Base-by-base conservation (phyloP, 2,329 filamentous ascomycete species). In the Talaromyces sp. region DNA sequence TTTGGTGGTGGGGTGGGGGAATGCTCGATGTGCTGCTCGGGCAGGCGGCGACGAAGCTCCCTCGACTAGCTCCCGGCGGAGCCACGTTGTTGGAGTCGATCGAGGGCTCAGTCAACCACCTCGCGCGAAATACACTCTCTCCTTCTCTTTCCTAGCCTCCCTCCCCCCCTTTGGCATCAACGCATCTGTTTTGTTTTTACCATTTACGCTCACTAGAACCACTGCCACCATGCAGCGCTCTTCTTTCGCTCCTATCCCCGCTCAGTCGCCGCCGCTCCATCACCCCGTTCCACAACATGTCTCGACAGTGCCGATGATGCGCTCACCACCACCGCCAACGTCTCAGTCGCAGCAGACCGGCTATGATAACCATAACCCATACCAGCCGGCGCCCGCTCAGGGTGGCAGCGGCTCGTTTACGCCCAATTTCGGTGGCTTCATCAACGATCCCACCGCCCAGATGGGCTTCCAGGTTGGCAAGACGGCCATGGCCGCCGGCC, bases 201-300 rank as follows among this genome's bases (percentile, higher is more conserved):
- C 11, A 5, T 29, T 27, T 52, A n/a, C 49, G 8, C 17, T 52
- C 17, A n/a, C 31, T 46, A 13, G 35, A 50, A 14, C 17, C 19
- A 24, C 31, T 17, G 35, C n/a, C 75, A 84, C 73, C 63, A 97
- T 97, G 93, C 93, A 97, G 80, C 89, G 92, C 75, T 83, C 88
- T 73, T 82, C 86, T 58, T 96, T 95, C 80, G 86, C 86, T 76
- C 90, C 93, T 72, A 81, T 84, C 66, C 86, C 85, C 31, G 86
- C 86, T 62, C 85, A 88, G 69, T 96, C 92, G 73, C 93, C 93
- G 73, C 93, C 93, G 66, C 87, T 98, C 69, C 95, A 98, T 78
- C 95, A 98, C 75, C 95, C 95, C 61, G 92, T 98, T 62, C 95
- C 95, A 64, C 95, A 99, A 78, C 95, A 99, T 82, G 93, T 98